These are phyloP conservation scores for Candida xyloterini DNA, from an alignment of 805 yeast genomes.

Conservation along the genomic window DNA sequence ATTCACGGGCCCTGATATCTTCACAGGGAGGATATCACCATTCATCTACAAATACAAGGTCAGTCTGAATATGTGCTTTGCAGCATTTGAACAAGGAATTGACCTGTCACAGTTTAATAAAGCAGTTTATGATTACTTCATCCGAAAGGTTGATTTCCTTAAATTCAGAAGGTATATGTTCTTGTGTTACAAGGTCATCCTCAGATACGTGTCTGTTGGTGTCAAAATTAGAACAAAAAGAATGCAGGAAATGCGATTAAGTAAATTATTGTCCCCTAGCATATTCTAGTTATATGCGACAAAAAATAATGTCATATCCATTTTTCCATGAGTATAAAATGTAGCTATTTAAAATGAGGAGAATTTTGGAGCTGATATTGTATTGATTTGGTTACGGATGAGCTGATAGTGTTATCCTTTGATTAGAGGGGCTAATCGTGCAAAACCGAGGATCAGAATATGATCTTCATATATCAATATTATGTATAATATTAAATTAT, in stretches of 20 bases:
- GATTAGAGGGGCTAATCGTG: too few relatives aligned
- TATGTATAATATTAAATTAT: too few relatives aligned
- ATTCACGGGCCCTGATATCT: slow-evolving; percentile 11
- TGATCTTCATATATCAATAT: too few relatives aligned
- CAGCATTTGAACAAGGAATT: slow-evolving; percentile 5
- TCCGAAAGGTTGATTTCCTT: slow-evolving; percentile 5
- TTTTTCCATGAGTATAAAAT: too few relatives aligned
- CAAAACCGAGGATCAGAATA: too few relatives aligned
- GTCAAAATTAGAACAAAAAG: slow-evolving; percentile 3
- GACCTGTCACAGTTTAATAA: slow-evolving; percentile 10
- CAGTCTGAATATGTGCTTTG: slow-evolving; percentile 6
- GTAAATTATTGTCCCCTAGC: background rate
- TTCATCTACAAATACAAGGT: slow-evolving; percentile 8
- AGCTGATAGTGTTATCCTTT: too few relatives aligned
- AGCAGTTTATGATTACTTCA: slow-evolving; percentile 7
- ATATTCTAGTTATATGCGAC: background rate
- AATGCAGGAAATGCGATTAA: background rate
- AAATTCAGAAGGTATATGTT: slow-evolving; percentile 4
- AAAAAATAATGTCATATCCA: background rate
- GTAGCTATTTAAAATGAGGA: too few relatives aligned
- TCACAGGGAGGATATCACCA: background rate
- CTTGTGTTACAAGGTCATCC: background rate
- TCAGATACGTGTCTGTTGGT: slow-evolving; percentile 1
- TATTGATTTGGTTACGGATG: too few relatives aligned
- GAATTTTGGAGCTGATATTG: too few relatives aligned